Evolutionary conservation across 371 early-diverging fungal species (phyloP).

Genomic region (Syncephalastrum racemosum): DNA sequence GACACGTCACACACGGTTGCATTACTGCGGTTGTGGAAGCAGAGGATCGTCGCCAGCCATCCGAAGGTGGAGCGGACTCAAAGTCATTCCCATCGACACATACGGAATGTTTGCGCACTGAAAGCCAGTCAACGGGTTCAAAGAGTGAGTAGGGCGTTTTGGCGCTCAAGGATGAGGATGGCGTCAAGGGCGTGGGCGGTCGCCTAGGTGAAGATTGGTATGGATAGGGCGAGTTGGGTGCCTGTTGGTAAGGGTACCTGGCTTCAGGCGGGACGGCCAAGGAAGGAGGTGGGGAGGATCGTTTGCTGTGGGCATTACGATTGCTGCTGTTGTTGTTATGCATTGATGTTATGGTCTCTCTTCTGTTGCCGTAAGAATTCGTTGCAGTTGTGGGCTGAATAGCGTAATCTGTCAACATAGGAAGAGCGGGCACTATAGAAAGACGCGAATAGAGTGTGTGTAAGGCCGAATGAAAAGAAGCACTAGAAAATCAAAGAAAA

Average conservation of each 20-base stretch:
- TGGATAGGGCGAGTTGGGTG: too few species aligned
- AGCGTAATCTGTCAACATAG: conserved; percentile 4
- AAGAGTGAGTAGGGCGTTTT: conserved; percentile 18
- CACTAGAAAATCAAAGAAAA: too few species aligned
- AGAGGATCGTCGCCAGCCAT: conserved; percentile 10
- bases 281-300: neutral
- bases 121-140: conserved; percentile 9
- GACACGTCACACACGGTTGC: neutral
- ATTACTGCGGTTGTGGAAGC: conserved; percentile 5
- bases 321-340: conserved; percentile 5
- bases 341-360: conserved; percentile 1
- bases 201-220: conserved; percentile 1
- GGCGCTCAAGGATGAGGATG: conserved; percentile 3
- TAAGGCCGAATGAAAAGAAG: too few species aligned
- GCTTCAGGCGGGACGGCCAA: neutral
- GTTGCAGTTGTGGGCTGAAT: too few species aligned
- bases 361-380: too few species aligned
- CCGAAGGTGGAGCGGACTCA: conserved; percentile 5
- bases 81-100: conserved; percentile 17
- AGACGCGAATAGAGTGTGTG: neutral
- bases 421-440: conserved; percentile 1
- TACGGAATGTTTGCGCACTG: conserved; percentile 25
- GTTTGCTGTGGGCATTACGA: neutral
- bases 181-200: conserved; percentile 9
- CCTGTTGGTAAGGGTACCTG: too few species aligned